These are phyloP conservation scores for Gastrodia elata DNA, from an alignment of 106 monocot genomes.

Conservation along the genomic window DNA sequence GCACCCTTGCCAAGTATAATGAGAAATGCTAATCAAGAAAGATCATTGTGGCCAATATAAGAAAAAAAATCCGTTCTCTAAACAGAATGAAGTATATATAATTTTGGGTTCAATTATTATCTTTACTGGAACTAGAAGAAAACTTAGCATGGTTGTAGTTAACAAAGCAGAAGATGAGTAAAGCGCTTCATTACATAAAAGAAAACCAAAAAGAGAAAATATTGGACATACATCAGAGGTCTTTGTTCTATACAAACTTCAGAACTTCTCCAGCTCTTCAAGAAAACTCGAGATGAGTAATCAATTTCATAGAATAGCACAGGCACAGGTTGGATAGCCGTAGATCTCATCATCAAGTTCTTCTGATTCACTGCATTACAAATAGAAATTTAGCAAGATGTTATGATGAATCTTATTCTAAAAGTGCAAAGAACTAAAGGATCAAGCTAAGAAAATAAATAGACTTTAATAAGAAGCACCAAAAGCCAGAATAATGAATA, in stretches of 20 bases:
- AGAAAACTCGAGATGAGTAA: neutral
- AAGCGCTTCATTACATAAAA: neutral
- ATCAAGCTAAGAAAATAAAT: neutral
- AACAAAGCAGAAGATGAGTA: neutral
- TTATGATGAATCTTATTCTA: neutral
- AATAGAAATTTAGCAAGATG: neutral
- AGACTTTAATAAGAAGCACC: neutral
- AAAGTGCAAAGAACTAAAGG: neutral
- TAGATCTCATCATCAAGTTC: constrained; percentile 2
- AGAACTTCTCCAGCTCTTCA: neutral
- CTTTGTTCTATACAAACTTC: neutral
- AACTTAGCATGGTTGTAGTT: neutral
- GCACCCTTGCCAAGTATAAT: neutral
- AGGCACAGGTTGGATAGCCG: neutral
- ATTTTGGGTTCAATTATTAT: neutral
- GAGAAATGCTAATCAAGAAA: neutral
- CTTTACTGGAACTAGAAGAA: neutral
- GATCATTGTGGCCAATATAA: too few species aligned
- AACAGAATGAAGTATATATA: neutral
- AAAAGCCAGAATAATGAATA: neutral
- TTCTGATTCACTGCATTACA: constrained; percentile 6
- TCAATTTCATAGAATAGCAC: neutral
- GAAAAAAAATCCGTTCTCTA: neutral
- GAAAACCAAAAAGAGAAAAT: neutral
- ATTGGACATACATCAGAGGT: neutral